Evolutionary conservation across 495 filamentous ascomycete genomes (phyloP).

Genomic region (Ascodesmis nigricans): DNA sequence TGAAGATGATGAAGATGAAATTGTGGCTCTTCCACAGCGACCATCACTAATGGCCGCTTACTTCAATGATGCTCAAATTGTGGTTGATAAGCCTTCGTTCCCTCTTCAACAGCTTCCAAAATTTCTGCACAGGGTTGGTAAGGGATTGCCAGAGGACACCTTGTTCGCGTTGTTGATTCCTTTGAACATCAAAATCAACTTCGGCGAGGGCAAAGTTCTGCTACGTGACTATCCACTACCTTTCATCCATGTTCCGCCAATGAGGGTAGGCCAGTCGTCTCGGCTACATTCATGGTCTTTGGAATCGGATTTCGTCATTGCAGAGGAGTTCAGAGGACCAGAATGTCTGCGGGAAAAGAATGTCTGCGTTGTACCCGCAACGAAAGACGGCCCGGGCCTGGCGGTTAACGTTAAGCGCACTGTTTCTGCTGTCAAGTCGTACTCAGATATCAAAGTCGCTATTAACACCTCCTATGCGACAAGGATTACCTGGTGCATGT

Average conservation of each 20-base stretch:
- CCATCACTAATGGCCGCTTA: constrained; percentile 61
- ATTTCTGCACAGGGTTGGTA: constrained; percentile 72
- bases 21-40: constrained; percentile 68
- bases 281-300: constrained; percentile 63
- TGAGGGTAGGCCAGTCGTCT: constrained; percentile 56
- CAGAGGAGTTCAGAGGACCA: constrained; percentile 65
- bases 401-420: constrained; percentile 73
- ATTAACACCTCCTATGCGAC: constrained; percentile 86
- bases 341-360: constrained; percentile 58
- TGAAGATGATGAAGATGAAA: constrained; percentile 57
- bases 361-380: constrained; percentile 54
- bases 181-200: constrained; percentile 69
- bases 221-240: constrained; percentile 87
- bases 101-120: constrained; percentile 53
- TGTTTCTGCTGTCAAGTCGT: constrained; percentile 87
- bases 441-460: constrained; percentile 71
- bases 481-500: constrained; percentile 86
- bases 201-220: constrained; percentile 70
- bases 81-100: constrained; percentile 86
- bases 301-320: constrained; percentile 85
- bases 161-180: constrained; percentile 74
- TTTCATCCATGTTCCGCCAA: constrained; percentile 67
- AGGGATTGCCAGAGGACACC: constrained; percentile 84
- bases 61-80: constrained; percentile 66
- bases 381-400: constrained; percentile 35